These are phyloP conservation scores for Phytophthora cactorum DNA, from an alignment of 352 stramenopile genomes.

Conservation along the genomic window DNA sequence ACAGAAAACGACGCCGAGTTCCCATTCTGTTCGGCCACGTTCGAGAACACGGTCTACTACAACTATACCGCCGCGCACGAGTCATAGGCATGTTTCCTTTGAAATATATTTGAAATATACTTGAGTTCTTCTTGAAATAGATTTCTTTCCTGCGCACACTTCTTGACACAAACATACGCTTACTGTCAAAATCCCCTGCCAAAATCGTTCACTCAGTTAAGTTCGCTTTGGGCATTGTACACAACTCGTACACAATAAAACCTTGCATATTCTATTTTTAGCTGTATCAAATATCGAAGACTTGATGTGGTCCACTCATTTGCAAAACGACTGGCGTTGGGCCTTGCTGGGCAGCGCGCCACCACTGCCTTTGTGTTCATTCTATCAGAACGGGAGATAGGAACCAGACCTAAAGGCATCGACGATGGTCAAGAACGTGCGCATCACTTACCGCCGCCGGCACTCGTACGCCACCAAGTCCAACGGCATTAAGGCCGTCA, in stretches of 20 bases:
- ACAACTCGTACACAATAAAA: background rate
- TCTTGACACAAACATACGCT: too few relatives aligned
- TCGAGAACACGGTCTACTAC: slow-evolving; percentile 28
- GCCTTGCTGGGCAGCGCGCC: slow-evolving; percentile 34
- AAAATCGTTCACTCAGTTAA: background rate
- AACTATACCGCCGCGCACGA: slow-evolving; percentile 29
- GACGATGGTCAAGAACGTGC: slow-evolving; percentile 93
- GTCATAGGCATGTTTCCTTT: slow-evolving; percentile 6
- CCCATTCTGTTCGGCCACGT: slow-evolving; percentile 22
- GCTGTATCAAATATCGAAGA: background rate
- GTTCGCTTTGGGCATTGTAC: background rate
- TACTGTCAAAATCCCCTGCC: background rate
- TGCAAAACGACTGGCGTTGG: slow-evolving; percentile 60
- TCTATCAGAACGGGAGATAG: slow-evolving; percentile 80
- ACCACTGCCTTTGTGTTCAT: slow-evolving; percentile 32
- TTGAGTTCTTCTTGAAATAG: too few relatives aligned
- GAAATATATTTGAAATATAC: too few relatives aligned
- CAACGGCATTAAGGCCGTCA: slow-evolving; percentile 94
- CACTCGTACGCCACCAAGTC: slow-evolving; percentile 98
- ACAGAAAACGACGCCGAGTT: slow-evolving; percentile 28
- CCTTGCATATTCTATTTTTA: background rate
- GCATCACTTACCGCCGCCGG: slow-evolving; percentile 95
- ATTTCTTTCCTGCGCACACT: too few relatives aligned
- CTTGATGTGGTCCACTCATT: slow-evolving; percentile 27
- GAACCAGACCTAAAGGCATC: slow-evolving; percentile 58